Conservation (phyloP, 495 filamentous ascomycete genomes). For the Barbatosphaeria neglecta region DNA sequence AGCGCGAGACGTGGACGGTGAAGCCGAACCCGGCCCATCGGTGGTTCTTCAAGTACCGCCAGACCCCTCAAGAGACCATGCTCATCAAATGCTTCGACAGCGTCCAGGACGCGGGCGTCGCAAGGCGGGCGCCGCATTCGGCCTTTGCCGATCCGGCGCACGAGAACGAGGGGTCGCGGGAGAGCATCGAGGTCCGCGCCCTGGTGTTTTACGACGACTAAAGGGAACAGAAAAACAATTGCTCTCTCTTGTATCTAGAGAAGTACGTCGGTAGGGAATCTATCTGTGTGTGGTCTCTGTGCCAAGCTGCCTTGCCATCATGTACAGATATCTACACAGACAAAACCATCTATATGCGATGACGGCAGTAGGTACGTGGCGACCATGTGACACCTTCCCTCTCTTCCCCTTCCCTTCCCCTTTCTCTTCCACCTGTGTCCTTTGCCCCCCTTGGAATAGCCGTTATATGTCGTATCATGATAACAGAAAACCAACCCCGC, state of each 20-base stretch:
- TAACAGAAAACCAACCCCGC: neutral
- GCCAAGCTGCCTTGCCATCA: too few relatives aligned
- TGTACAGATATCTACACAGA: too few relatives aligned
- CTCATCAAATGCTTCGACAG: slow-evolving; percentile 62
- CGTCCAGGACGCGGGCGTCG: slow-evolving; percentile 44
- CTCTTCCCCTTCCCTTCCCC: too few relatives aligned
- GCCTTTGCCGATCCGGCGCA: slow-evolving; percentile 47
- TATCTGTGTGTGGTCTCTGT: too few relatives aligned
- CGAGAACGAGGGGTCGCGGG: slow-evolving; percentile 27
- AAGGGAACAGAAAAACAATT: neutral
- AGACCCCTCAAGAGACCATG: slow-evolving; percentile 44
- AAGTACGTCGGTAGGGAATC: too few relatives aligned
- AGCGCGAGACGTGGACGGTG: slow-evolving; percentile 63
- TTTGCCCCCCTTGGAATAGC: too few relatives aligned
- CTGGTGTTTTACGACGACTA: slow-evolving; percentile 31
- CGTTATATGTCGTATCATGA: too few relatives aligned
- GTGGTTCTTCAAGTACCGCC: slow-evolving; percentile 66
- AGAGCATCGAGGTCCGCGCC: slow-evolving; percentile 53
- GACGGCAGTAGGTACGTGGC: too few relatives aligned
- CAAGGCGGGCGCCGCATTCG: slow-evolving; percentile 48
- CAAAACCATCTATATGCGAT: too few relatives aligned
- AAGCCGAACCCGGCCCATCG: slow-evolving; percentile 40
- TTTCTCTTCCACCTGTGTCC: too few relatives aligned
- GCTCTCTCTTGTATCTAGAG: too few relatives aligned
- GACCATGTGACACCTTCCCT: too few relatives aligned